phyloP scores from a whole-genome alignment of 345 rosid genomes.

The Iberis pinnata region DNA sequence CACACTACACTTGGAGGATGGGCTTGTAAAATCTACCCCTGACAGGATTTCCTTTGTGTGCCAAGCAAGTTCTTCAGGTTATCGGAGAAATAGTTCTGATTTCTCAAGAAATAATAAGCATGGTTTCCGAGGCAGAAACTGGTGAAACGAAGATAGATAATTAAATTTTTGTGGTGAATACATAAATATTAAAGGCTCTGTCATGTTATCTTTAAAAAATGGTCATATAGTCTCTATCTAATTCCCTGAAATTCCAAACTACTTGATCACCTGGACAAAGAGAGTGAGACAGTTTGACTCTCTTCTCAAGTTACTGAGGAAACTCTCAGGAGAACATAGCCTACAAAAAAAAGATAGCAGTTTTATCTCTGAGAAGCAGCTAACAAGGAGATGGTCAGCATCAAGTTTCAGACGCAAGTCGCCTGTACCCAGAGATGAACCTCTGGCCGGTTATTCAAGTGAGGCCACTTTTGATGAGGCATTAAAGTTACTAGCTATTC shows the following conservation, averaged over 20 bases:
- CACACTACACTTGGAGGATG: constrained; percentile 34
- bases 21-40: constrained; percentile 29
- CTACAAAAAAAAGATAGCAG: constrained; percentile 38
- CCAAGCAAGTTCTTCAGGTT: constrained; percentile 48
- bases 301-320: constrained; percentile 65
- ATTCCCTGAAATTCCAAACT: constrained; percentile 54
- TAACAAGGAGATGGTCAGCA: constrained; percentile 42
- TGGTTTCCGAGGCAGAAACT: constrained; percentile 52
- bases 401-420: constrained; percentile 65
- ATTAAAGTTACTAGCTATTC: constrained; percentile 11
- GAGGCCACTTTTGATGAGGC: constrained; percentile 36
- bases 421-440: constrained; percentile 51
- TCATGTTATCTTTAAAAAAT: constrained; percentile 45
- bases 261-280: constrained; percentile 58
- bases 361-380: constrained; percentile 25
- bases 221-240: constrained; percentile 52
- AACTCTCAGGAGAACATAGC: constrained; percentile 60
- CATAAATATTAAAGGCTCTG: too few species aligned
- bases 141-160: constrained; percentile 53
- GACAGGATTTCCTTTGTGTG: constrained; percentile 40
- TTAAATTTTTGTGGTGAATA: too few species aligned
- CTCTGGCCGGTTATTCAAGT: constrained; percentile 38
- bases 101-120: constrained; percentile 52
- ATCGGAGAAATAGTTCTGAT: constrained; percentile 61
- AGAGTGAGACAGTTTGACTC: constrained; percentile 67